Evolutionary conservation across 2,329 filamentous ascomycete genomes (phyloP).

Genomic region (Aspergillus flavus): DNA sequence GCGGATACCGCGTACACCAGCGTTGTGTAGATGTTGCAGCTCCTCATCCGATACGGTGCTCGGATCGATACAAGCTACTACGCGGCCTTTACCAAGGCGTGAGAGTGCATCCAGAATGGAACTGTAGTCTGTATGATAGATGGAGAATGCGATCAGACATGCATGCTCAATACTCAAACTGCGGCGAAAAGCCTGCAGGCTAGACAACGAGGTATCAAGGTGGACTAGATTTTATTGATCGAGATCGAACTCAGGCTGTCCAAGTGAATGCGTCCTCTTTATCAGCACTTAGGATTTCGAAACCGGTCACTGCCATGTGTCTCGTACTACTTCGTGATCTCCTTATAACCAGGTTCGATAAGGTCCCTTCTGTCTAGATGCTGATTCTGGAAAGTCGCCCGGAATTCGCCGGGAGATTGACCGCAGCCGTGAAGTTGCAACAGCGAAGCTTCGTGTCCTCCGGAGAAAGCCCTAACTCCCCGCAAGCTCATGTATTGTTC

Average conservation of each 20-base stretch:
- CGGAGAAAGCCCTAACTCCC: not conserved
- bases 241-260: not conserved
- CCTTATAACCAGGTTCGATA: not conserved
- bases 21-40: not conserved
- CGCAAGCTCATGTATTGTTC: not conserved
- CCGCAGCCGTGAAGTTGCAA: not conserved
- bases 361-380: not conserved
- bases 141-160: not conserved
- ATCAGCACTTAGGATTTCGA: not conserved
- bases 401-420: not conserved
- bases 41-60: not conserved
- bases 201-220: not conserved
- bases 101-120: not conserved
- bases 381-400: not conserved
- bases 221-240: not conserved
- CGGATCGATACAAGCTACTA: not conserved
- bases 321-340: not conserved
- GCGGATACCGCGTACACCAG: not conserved
- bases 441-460: not conserved
- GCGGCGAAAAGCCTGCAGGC: not conserved
- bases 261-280: not conserved
- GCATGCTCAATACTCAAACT: not conserved
- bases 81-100: not conserved
- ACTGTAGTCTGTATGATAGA: not conserved
- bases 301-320: not conserved